Conservation (phyloP, 257 asterid genomes). For the Orobanche coerulescens region DNA sequence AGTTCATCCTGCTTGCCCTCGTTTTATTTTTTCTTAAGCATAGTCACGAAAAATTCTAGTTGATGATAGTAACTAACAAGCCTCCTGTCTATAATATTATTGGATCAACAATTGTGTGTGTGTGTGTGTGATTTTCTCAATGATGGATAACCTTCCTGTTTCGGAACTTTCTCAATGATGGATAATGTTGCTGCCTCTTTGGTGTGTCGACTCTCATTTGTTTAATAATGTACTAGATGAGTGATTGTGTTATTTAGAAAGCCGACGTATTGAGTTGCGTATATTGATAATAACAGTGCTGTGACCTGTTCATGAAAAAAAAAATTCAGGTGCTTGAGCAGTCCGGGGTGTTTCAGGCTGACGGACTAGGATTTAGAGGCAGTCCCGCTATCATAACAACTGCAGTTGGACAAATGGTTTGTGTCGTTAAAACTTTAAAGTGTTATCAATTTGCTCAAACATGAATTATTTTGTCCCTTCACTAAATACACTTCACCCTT, state of each 20-base stretch:
- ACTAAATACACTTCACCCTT: neutral
- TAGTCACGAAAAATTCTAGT: neutral
- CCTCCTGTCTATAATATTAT: neutral
- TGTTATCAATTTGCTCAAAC: too few relatives aligned
- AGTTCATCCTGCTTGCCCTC: neutral
- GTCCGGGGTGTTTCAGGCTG: conserved; percentile 59
- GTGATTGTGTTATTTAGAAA: neutral
- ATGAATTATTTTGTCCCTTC: neutral
- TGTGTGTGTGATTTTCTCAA: neutral
- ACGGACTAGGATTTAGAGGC: conserved; percentile 41
- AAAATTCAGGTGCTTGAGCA: conserved; percentile 71
- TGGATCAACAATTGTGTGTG: neutral
- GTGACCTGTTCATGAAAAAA: neutral
- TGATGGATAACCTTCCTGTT: neutral
- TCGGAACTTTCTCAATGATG: neutral
- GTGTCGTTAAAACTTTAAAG: too few relatives aligned
- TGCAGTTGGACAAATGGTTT: conserved; percentile 87
- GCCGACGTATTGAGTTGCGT: neutral
- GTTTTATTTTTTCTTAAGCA: neutral
- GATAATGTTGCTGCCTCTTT: neutral
- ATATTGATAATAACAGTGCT: neutral
- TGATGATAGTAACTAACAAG: conserved; percentile 5
- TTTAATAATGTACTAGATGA: neutral
- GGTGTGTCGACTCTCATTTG: neutral
- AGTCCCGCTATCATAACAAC: conserved; percentile 59